A percentile compares a stretch with the other conserved stretches of the same genome.
Evolutionary conservation across 2,329 filamentous ascomycete genomes (phyloP).

Genomic region (Neocatenulostroma microsporum): DNA sequence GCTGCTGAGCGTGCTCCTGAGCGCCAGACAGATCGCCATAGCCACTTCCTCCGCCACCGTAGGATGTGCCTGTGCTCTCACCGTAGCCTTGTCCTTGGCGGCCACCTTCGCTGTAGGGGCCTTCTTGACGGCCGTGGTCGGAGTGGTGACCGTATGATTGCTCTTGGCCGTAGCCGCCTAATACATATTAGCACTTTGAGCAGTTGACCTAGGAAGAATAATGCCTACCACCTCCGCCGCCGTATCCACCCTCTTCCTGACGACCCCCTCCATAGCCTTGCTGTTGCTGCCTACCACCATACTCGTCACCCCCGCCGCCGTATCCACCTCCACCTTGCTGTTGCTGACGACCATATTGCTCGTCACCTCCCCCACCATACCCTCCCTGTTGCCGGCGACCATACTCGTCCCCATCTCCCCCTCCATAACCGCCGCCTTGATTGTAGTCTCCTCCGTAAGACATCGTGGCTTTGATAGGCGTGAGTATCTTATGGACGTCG

Average conservation of each 20-base stretch:
- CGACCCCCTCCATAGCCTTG: slow-evolving; percentile 9
- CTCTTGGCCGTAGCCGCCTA: slow-evolving; percentile 18
- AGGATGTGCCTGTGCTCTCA: slow-evolving; percentile 36
- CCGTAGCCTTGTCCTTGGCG: slow-evolving; percentile 26
- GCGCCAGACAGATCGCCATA: slow-evolving; percentile 45
- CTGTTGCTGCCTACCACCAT: slow-evolving; percentile 11
- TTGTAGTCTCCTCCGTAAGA: slow-evolving; percentile 19
- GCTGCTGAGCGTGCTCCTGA: slow-evolving; percentile 47
- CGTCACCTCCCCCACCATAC: slow-evolving; percentile 15
- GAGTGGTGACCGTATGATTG: slow-evolving; percentile 23
- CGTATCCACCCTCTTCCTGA: slow-evolving; percentile 11
- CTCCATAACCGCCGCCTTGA: slow-evolving; percentile 13
- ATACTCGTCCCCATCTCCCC: slow-evolving; percentile 3
- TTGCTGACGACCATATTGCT: slow-evolving; percentile 15
- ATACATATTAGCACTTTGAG: no score
- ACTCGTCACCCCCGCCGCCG: slow-evolving; percentile 9
- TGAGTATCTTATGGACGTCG: no score
- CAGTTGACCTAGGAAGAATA: no score
- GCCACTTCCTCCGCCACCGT: slow-evolving; percentile 32
- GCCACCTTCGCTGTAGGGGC: slow-evolving; percentile 22
- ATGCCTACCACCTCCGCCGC: slow-evolving; percentile 15
- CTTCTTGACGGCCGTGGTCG: slow-evolving; percentile 22
- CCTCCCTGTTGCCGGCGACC: slow-evolving; percentile 8
- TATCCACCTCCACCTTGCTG: slow-evolving; percentile 14
- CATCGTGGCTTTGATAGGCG: no score